Evolutionary conservation across 2,329 filamentous ascomycete genomes (phyloP), one percentile per base, ranked within the genome.

Genomic region (Calonectria pseudoturangicola): DNA sequence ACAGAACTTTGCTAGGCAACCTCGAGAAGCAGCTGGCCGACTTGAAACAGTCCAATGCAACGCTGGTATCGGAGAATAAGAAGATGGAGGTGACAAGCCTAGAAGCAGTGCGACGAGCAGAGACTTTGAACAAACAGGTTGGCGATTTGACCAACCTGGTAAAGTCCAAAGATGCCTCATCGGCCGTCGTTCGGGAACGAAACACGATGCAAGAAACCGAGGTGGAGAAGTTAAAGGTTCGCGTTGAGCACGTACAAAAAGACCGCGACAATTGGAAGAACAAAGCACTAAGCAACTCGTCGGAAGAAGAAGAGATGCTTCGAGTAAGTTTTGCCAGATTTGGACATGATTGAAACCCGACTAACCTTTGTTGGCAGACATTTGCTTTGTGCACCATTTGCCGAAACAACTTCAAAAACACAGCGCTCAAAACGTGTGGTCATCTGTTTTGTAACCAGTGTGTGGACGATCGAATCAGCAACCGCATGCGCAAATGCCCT

Each of bases 381-480:
- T 85, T 83, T 75, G 81, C 81, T 43, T 91, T 98, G 65, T 99
- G 97, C 87, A 95, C 95, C 13, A 94, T 98, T 64, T 99, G 97
- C 86, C 94, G 95, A 78, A 93, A 92, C 80, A 95, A 96, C 77
- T 96, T 98, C 87, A 98, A 98, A 85, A 95, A 98, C 81, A 98
- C 96, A 0, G 93, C 93, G 12, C 90, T 99, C 83, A 97, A 97
- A 86, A 95, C 94, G 0, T 99, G 97, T 83, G 97, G 97, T 2
- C 97, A 99, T 84, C 91, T 98, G 62, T 98, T 98, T 84, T 99
- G 97, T 89, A 93, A 93, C 81, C 90, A 92, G 60, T 99, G 97
- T 82, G 94, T 98, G 28, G 95, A 98, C 76, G 94, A 97, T 80
- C 93, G 97, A 70, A 92, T 98, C 74, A 92, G 92, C 56, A 98